Conservation (phyloP, 768 basidiomycete genomes). For the Lactarius tabidus region DNA sequence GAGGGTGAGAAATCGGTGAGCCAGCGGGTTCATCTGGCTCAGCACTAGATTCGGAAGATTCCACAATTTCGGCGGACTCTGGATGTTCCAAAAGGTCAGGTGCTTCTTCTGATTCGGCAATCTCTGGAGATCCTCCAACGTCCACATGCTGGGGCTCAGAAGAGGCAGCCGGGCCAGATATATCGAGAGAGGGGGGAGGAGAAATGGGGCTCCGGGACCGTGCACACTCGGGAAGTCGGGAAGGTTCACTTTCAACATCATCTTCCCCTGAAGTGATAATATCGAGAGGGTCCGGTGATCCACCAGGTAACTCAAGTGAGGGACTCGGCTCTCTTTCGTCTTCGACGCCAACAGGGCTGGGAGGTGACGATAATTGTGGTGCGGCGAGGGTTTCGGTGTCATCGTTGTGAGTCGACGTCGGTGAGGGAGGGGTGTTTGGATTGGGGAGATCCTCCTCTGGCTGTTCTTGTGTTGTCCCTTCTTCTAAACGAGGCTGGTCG, state of each 20-base stretch:
- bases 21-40: background rate
- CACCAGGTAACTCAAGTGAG: slow-evolving; percentile 1
- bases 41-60: slow-evolving; percentile 6
- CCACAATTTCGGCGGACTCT: slow-evolving; percentile 5
- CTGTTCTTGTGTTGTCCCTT: slow-evolving; percentile 15
- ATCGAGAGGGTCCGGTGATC: slow-evolving; percentile 20
- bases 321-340: slow-evolving; percentile 6
- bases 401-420: slow-evolving; percentile 1
- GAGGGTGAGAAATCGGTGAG: background rate
- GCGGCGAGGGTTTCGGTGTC: background rate
- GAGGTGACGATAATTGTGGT: slow-evolving; percentile 6
- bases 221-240: background rate
- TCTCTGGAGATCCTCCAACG: background rate
- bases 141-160: background rate
- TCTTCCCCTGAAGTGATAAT: slow-evolving; percentile 15
- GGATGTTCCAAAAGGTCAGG: slow-evolving; percentile 1
- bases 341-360: slow-evolving; percentile 11
- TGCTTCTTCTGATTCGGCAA: background rate
- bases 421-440: background rate
- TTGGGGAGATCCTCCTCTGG: slow-evolving; percentile 12
- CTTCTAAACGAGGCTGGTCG: slow-evolving; percentile 6
- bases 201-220: background rate
- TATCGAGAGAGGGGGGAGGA: background rate
- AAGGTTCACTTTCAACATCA: background rate
- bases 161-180: background rate